phyloP scores from a whole-genome alignment of 2,329 filamentous ascomycete genomes.

The Fusarium aywerte region DNA sequence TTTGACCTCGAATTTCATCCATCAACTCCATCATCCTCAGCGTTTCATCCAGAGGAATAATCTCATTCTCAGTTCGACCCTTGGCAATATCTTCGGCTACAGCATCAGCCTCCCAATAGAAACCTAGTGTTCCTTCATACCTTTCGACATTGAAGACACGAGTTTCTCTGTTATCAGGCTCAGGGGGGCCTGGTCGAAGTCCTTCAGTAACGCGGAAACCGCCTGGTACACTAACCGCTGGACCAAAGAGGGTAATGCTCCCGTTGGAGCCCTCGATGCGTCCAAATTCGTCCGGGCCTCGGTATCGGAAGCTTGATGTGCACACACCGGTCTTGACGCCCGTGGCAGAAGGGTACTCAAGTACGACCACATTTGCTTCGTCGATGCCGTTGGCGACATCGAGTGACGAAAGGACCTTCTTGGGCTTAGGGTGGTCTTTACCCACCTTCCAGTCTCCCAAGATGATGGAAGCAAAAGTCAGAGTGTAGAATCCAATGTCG shows the following conservation, averaged over 20 bases:
- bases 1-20: conserved; percentile 55
- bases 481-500: conserved; percentile 14
- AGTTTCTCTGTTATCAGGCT: background rate
- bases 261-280: conserved; percentile 17
- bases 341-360: conserved; percentile 5
- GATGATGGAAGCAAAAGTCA: conserved; percentile 22
- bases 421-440: conserved; percentile 12
- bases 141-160: conserved; percentile 21
- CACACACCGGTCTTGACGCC: conserved; percentile 21
- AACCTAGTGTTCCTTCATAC: conserved; percentile 10
- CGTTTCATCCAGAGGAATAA: conserved; percentile 59
- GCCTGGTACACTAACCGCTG: conserved; percentile 14
- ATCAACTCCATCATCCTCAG: conserved; percentile 58
- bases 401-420: conserved; percentile 6
- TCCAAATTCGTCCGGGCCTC: conserved; percentile 8
- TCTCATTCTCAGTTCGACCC: conserved; percentile 52
- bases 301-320: conserved; percentile 21
- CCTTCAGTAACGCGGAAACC: conserved; percentile 17
- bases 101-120: conserved; percentile 31
- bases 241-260: conserved; percentile 14
- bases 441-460: conserved; percentile 22
- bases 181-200: background rate
- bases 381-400: conserved; percentile 23
- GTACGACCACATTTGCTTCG: conserved; percentile 1
- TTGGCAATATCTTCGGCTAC: conserved; percentile 19